phyloP scores from a whole-genome alignment of 768 basidiomycete genomes.

The Pleurotus eryngii region DNA sequence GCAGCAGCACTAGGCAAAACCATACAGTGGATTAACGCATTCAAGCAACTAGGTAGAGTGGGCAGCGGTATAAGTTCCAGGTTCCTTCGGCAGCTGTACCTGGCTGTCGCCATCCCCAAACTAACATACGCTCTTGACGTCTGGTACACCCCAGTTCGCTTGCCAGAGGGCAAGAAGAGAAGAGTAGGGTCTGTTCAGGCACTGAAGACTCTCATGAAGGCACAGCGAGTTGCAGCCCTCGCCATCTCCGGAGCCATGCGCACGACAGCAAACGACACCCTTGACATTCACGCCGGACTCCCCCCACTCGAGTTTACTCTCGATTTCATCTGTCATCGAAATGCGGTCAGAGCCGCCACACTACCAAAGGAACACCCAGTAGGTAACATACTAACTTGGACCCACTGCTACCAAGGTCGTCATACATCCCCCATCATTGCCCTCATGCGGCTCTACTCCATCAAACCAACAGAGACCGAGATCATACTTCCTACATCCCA shows the following conservation, averaged over 20 bases:
- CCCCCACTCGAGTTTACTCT: conserved; percentile 12
- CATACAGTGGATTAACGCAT: neutral
- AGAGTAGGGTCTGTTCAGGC: conserved; percentile 10
- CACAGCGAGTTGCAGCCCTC: conserved; percentile 16
- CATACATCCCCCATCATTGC: too few species aligned
- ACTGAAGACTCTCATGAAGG: conserved; percentile 9
- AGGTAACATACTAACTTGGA: neutral
- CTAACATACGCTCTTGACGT: conserved; percentile 21
- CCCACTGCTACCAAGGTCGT: too few species aligned
- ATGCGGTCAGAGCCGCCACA: conserved; percentile 13
- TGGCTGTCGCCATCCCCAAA: conserved; percentile 20
- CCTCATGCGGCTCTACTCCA: too few species aligned
- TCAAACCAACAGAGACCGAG: too few species aligned
- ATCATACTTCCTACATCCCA: too few species aligned
- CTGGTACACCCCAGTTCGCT: conserved; percentile 16
- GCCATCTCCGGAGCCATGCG: conserved; percentile 19
- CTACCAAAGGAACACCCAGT: conserved; percentile 16
- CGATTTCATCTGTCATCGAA: conserved; percentile 4
- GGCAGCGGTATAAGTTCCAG: conserved; percentile 12
- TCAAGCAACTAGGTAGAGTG: conserved; percentile 8
- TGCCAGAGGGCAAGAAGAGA: neutral
- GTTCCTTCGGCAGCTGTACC: conserved; percentile 20
- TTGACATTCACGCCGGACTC: conserved; percentile 17
- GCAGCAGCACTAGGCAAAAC: conserved; percentile 9
- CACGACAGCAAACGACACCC: conserved; percentile 15